Evolutionary conservation across 2,329 filamentous ascomycete genomes (phyloP), one percentile per base, ranked within the genome.

Genomic region (Rhynchosporium graminicola): DNA sequence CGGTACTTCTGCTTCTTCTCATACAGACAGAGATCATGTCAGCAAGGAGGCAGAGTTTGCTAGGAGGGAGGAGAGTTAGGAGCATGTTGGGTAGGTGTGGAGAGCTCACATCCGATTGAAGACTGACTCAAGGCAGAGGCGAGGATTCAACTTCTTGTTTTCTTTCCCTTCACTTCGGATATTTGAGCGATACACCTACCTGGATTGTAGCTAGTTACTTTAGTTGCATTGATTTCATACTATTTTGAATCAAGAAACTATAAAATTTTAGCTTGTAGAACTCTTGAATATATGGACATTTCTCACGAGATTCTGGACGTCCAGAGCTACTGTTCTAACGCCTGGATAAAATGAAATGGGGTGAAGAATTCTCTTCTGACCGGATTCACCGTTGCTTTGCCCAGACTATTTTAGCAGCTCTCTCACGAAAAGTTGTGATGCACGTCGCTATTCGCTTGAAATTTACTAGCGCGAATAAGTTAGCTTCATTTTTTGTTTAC

Each of bases 181-280:
- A 43, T n/a, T 43, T 12, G 20, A 36, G n/a, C 33, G 36, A 52
- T 33, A 9, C 10, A n/a, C 13, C 13, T 38, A 38, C 47, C 47
- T 50, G 1, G 29, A 28, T 50, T 56, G 52, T 56, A 56, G 26
- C n/a, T 55, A 54, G 12, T 1, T 20, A 20, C 20, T 20, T 43
- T 56, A 56, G 20, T 43, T 56, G 50, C 50, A 33, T 4, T 26
- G 50, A 52, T 31, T 38, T 38, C 38, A 51, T 36, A 28, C 36
- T 31, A 52, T n/a, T 10, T 52, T 52, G 33, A 40, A 52, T 10
- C 15, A 20, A 20, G 20, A 20, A 20, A 20, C 20, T 20, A 20
- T 20, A 20, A 20, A 20, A 20, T 20, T 20, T 20, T 20, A 20
- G 20, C 20, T 20, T 20, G 20, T 20, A 20, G 1, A 20, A 20